Evolutionary conservation across 805 yeast genomes (phyloP), one percentile per base, ranked within the genome.

Genomic region (Hanseniaspora singularis): DNA sequence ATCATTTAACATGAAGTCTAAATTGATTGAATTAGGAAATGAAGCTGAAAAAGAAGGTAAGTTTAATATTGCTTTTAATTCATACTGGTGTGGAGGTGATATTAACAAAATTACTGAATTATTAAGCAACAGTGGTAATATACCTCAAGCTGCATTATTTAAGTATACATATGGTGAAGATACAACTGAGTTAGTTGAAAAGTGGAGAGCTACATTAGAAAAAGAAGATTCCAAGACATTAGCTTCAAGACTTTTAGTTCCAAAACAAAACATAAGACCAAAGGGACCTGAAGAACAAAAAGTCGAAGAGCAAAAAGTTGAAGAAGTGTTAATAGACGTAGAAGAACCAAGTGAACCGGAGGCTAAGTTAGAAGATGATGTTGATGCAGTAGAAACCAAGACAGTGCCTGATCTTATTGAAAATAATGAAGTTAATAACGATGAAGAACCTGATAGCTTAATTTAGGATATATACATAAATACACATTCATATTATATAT

Each of bases 61-160:
- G 60, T 84, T 77, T 64, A 92, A 92, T 62, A 69, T 88, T 49
- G 95, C 97, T 22, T 92, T 87, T 69, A 86, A 84, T 59, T 81
- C 95, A 11, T 77, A 78, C 62, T 92, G 97, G 97, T 68, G 78
- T 46, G 74, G 80, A 27, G 89, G 94, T 33, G 82, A 86, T 58
- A 68, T 76, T 32, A 64, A 67, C 15, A 68, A 71, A 34, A 81
- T 88, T 53, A 70, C 79, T 46, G 73, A 75, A 19, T 67, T 92
- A 53, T 71, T 92, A 55, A 69, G 73, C 39, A 69, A 73, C 57
- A 73, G 85, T 45, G 83, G 75, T 32, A 75, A 94, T 60, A 70
- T 69, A 50, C 70, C 94, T 1, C 98, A 92, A 64, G 96, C 96
- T 27, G 74, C 96, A 2, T 60, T 92, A 51, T 73, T 92, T 53